Conservation (phyloP, 768 basidiomycete species). For the Mycena epipterygia region DNA sequence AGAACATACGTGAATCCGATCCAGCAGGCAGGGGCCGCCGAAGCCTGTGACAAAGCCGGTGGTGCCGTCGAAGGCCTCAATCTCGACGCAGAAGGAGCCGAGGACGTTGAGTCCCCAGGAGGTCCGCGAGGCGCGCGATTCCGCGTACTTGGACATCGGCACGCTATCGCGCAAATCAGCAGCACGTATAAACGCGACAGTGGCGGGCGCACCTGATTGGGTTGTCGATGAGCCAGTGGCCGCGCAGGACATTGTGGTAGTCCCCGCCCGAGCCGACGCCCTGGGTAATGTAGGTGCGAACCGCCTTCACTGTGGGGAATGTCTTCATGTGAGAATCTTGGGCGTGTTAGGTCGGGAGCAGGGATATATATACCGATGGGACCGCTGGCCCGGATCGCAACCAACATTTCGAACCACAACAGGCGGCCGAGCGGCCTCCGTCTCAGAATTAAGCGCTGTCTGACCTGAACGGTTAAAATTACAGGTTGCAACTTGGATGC, state of each 20-base stretch:
- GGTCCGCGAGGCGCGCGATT: conserved; percentile 44
- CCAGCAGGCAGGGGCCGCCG: conserved; percentile 49
- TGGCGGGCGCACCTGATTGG: conserved; percentile 35
- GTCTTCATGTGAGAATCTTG: too few species aligned
- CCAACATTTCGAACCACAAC: too few species aligned
- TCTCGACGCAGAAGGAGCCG: conserved; percentile 46
- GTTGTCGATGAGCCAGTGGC: conserved; percentile 47
- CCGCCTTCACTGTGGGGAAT: conserved; percentile 42
- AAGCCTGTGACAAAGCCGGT: conserved; percentile 47
- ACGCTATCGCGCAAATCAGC: conserved; percentile 30
- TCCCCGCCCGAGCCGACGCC: conserved; percentile 41
- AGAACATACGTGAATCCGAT: too few species aligned
- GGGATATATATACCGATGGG: too few species aligned
- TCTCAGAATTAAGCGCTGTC: too few species aligned
- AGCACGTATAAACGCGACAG: not conserved
- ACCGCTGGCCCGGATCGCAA: too few species aligned
- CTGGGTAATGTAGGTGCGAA: conserved; percentile 41
- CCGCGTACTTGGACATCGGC: conserved; percentile 44
- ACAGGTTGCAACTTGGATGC: too few species aligned
- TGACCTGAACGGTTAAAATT: too few species aligned
- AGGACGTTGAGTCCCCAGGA: conserved; percentile 48
- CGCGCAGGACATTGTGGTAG: conserved; percentile 39
- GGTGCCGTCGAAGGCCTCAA: conserved; percentile 47
- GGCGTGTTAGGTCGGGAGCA: too few species aligned
- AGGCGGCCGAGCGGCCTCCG: too few species aligned